Evolutionary conservation across 257 asterid genomes (phyloP).

Genomic region (Nemophila menziesii): DNA sequence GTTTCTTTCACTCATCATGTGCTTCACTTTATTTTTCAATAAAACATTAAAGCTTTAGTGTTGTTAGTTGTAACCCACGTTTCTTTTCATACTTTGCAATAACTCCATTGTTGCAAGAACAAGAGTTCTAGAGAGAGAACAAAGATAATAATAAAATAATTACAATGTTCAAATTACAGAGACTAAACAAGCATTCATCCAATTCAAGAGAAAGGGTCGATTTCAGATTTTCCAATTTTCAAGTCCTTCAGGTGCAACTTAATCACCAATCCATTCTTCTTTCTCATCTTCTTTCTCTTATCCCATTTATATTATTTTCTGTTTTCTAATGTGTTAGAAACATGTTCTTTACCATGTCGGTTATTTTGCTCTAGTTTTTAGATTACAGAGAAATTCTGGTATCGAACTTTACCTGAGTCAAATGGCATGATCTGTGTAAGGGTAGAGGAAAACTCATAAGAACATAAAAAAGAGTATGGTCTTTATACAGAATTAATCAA

Average conservation of each 20-base stretch:
- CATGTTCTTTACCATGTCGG: too few relatives aligned
- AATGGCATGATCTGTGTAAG: not conserved
- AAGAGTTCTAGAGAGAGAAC: conserved; percentile 9
- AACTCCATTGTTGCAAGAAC: conserved; percentile 5
- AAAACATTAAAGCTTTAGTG: not conserved
- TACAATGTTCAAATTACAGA: conserved; percentile 60
- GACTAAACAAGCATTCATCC: conserved; percentile 24
- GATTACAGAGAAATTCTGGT: too few relatives aligned
- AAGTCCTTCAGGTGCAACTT: conserved; percentile 78
- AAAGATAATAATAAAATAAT: not conserved
- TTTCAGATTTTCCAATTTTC: conserved; percentile 80
- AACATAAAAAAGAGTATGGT: too few relatives aligned
- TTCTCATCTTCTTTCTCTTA: not conserved
- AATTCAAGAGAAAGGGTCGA: conserved; percentile 47
- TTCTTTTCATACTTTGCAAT: conserved; percentile 1
- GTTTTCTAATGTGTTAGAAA: not conserved
- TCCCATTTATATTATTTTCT: not conserved
- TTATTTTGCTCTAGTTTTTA: too few relatives aligned
- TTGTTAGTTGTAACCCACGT: not conserved
- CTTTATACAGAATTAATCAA: not conserved
- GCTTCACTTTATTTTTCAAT: not conserved
- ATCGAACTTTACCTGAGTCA: too few relatives aligned
- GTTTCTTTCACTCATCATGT: conserved; percentile 22
- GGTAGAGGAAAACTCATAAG: too few relatives aligned
- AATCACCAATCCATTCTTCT: not conserved